Evolutionary conservation across 1,284 basidiomycete genomes (phyloP).

Genomic region (Apiotrichum gracile): DNA sequence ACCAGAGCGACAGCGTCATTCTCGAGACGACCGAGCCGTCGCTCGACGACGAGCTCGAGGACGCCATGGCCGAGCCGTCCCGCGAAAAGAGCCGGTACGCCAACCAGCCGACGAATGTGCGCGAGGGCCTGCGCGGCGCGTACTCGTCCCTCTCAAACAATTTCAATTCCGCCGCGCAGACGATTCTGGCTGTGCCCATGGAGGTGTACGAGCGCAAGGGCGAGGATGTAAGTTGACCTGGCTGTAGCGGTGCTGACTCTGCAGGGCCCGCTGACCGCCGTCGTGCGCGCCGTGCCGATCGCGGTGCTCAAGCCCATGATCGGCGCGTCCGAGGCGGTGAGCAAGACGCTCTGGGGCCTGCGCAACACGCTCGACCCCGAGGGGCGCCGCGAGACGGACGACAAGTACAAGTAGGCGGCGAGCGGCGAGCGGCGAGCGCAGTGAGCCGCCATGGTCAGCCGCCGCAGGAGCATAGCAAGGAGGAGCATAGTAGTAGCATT

Average conservation of each 20-base stretch:
- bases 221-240: conserved; percentile 65
- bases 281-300: conserved; percentile 92
- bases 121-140: conserved; percentile 82
- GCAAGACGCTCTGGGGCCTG: conserved; percentile 87
- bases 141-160: conserved; percentile 79
- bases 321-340: conserved; percentile 89
- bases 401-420: conserved; percentile 65
- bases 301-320: conserved; percentile 95
- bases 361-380: conserved; percentile 83
- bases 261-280: conserved; percentile 81
- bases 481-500: too few species aligned
- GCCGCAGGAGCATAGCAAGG: too few species aligned
- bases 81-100: conserved; percentile 76
- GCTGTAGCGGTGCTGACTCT: background rate
- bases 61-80: conserved; percentile 10
- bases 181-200: conserved; percentile 97
- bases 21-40: background rate
- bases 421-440: background rate
- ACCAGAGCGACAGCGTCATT: conserved; percentile 22
- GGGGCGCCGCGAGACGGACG: conserved; percentile 68
- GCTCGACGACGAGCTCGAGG: conserved; percentile 9
- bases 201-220: conserved; percentile 92
- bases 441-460: background rate
- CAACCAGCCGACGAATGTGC: conserved; percentile 74
- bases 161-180: conserved; percentile 89